Evolutionary conservation across 805 yeast species (phyloP).

Genomic region (Barnettozyma populi): DNA sequence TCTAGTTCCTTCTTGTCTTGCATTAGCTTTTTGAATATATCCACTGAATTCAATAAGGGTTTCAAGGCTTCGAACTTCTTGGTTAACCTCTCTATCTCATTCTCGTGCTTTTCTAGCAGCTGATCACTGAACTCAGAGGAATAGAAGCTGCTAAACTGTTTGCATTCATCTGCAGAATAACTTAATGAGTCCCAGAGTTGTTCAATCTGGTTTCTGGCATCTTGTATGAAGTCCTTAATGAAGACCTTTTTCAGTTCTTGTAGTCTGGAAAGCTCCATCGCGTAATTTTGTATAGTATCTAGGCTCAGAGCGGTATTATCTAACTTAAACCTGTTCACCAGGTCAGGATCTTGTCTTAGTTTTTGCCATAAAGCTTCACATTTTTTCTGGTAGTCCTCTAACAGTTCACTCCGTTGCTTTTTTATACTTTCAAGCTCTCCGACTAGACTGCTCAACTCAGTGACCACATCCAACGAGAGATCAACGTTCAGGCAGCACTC

Average conservation of each 20-base stretch:
- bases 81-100: conserved; percentile 49
- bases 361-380: conserved; percentile 53
- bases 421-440: conserved; percentile 12
- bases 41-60: conserved; percentile 51
- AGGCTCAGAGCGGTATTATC: conserved; percentile 43
- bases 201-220: conserved; percentile 53
- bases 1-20: conserved; percentile 58
- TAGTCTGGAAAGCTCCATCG: conserved; percentile 52
- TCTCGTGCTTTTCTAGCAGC: conserved; percentile 57
- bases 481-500: not conserved
- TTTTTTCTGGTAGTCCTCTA: conserved; percentile 26
- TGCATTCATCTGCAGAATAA: conserved; percentile 48
- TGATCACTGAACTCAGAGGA: conserved; percentile 48
- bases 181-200: conserved; percentile 59
- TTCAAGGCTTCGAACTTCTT: conserved; percentile 43
- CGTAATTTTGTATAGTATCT: conserved; percentile 43
- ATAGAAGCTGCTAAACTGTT: conserved; percentile 37
- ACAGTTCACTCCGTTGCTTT: conserved; percentile 11
- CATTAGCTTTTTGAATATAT: conserved; percentile 48
- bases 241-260: conserved; percentile 54
- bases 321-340: conserved; percentile 34
- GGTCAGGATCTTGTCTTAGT: conserved; percentile 42
- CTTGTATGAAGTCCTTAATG: conserved; percentile 63
- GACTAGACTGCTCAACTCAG: conserved; percentile 10
- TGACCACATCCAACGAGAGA: conserved; percentile 1